Base-by-base conservation (phyloP, 2,329 filamentous ascomycete genomes). In the Chrysoporthe deuterocubensis region DNA sequence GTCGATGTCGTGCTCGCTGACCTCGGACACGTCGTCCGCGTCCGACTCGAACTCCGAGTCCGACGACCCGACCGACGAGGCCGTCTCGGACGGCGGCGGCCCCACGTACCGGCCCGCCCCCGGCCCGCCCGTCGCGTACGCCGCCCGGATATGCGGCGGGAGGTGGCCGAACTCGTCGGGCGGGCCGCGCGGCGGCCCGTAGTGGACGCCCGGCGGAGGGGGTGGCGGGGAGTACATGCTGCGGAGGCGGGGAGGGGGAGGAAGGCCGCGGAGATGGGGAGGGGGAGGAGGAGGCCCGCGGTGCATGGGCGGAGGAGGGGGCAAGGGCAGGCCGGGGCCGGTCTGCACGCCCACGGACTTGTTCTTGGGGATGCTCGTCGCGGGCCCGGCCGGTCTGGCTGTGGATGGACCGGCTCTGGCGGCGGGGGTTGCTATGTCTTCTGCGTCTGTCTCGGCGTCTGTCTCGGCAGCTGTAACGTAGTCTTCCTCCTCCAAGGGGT, bases 1-100 rank as follows among this genome's bases (percentile, higher is more conserved):
- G 62, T 78, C 75, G 4, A 78, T 66, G 43, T 76, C 74, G 26
- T 62, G 56, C 26, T 78, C 77, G 14, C 72, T 73, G 9, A 79
- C 42, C 16, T 76, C 74, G 7, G 75, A 76, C 37, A 73, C 52
- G 42, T 69, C 70, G 16, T 72, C 72, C 2, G 73, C 18, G 65
- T 73, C 75, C 46, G 66, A 68, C 4, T 70, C 71, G 4, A 69
- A 62, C 44, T 66, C 62, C 43, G 69, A 62, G 14, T 64, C 64
- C 52, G 67, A 69, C 2, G 18, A 16, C 5, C 14, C 56, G 5
- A 56, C 63, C 2, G 44, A 44, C 26, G 32, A 44, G 21, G 5
- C 9, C n/a, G 18, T 42, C 14, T 48, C 32, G 11, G 32, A 65
- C 21, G 26, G 16, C 40, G 48, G 16, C 9, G 58, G 40, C 16